A percentile compares a stretch with the other conserved stretches of the same genome.
Conservation (phyloP, 2,329 filamentous ascomycete genomes). For the Ceratocystis huliohia region DNA sequence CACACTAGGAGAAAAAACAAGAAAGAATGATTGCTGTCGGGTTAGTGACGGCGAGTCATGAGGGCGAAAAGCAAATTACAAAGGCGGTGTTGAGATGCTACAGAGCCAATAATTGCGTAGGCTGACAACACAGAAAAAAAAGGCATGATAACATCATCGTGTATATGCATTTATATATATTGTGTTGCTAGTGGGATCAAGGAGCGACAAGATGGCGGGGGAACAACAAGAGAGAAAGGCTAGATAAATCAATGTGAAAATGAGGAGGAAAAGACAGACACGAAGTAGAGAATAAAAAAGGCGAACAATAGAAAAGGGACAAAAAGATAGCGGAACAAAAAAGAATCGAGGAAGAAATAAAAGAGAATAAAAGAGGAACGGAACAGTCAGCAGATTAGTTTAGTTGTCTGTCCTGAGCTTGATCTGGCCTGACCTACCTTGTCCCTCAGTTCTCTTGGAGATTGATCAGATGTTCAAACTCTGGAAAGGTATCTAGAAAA, state of each 20-base stretch:
- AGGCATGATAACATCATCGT: neutral
- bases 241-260: constrained; percentile 2
- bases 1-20: neutral
- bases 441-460: constrained; percentile 12
- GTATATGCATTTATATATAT: neutral
- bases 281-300: neutral
- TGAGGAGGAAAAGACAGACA: neutral
- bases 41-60: neutral
- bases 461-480: constrained; percentile 19
- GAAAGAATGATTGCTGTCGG: neutral
- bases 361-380: neutral
- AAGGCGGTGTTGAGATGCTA: neutral
- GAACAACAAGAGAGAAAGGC: constrained; percentile 1
- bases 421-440: no score
- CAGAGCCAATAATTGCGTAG: no score
- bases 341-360: neutral
- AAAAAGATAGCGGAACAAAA: neutral
- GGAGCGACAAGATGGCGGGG: neutral
- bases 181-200: neutral
- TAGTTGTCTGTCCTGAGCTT: no score
- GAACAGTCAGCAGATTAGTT: neutral
- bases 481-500: constrained; percentile 55
- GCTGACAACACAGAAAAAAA: neutral
- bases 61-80: neutral
- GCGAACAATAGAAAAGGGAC: neutral